phyloP scores from a whole-genome alignment of 495 filamentous ascomycete species.

The Beverwykella pulmonaria region DNA sequence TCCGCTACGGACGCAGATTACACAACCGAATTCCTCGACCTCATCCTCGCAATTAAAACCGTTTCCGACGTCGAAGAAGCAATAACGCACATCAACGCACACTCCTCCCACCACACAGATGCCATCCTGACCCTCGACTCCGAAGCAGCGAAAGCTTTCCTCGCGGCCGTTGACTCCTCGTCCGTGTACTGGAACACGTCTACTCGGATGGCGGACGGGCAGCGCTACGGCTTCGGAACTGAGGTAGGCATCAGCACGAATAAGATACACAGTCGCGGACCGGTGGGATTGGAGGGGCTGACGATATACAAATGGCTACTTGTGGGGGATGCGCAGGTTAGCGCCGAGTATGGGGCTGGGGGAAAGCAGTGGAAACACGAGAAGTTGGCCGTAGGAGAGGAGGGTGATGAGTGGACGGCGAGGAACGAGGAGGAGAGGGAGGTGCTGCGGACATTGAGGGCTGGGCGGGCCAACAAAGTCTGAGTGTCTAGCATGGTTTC shows the following conservation, averaged over 20 bases:
- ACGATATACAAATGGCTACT: conserved; percentile 97
- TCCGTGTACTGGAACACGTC: conserved; percentile 98
- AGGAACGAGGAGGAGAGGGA: conserved; percentile 39
- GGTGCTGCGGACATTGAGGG: conserved; percentile 34
- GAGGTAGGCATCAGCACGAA: conserved; percentile 99
- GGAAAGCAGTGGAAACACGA: conserved; percentile 74
- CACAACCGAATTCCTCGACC: conserved; percentile 85
- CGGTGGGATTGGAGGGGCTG: conserved; percentile 90
- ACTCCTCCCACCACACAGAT: conserved; percentile 95
- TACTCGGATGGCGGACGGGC: conserved; percentile 91
- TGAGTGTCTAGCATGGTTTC: too few relatives aligned
- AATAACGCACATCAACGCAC: conserved; percentile 83
- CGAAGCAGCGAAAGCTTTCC: conserved; percentile 72
- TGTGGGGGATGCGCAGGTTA: conserved; percentile 75
- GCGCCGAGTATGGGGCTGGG: conserved; percentile 71
- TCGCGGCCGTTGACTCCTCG: conserved; percentile 80
- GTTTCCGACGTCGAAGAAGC: conserved; percentile 69
- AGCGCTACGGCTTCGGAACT: conserved; percentile 95
- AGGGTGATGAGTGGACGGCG: conserved; percentile 25
- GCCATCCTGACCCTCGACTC: conserved; percentile 74
- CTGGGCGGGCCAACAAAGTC: too few relatives aligned
- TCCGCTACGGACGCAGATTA: conserved; percentile 71
- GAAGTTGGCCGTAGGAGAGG: conserved; percentile 47
- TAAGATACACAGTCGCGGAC: conserved; percentile 93
- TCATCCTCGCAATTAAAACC: conserved; percentile 81